Evolutionary conservation across 495 filamentous ascomycete genomes (phyloP).

Genomic region (Xylaria curta): DNA sequence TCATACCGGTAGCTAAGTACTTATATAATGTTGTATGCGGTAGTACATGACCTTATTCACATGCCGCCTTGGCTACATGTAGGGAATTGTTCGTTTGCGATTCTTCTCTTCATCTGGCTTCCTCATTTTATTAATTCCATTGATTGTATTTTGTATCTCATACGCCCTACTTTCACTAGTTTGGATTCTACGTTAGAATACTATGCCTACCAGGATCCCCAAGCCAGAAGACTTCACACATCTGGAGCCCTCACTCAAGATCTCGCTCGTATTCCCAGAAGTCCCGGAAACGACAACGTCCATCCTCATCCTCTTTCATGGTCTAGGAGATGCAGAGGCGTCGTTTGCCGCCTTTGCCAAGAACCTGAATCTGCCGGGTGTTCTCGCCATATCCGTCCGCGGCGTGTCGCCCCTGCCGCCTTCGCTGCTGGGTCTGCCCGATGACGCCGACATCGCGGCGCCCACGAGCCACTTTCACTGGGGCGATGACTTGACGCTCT

Average conservation of each 20-base stretch:
- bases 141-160: too few relatives aligned
- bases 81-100: too few relatives aligned
- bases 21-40: too few relatives aligned
- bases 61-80: too few relatives aligned
- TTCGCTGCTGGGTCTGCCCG: slow-evolving; percentile 62
- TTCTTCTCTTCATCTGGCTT: neutral
- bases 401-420: slow-evolving; percentile 77
- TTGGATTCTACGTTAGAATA: neutral
- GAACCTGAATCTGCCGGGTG: slow-evolving; percentile 81
- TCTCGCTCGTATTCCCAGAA: slow-evolving; percentile 44
- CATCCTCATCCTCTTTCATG: slow-evolving; percentile 88
- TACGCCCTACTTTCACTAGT: too few relatives aligned
- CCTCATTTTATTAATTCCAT: too few relatives aligned
- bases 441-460: slow-evolving; percentile 21
- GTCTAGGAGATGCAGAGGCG: slow-evolving; percentile 77
- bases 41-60: neutral
- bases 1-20: too few relatives aligned
- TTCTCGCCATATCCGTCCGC: slow-evolving; percentile 75
- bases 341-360: slow-evolving; percentile 75
- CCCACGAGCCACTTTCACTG: slow-evolving; percentile 69
- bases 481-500: slow-evolving; percentile 86
- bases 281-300: slow-evolving; percentile 63
- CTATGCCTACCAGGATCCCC: slow-evolving; percentile 48
- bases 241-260: slow-evolving; percentile 37
- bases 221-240: slow-evolving; percentile 44